Evolutionary conservation across 352 stramenopile species (phyloP), one percentile per base, ranked within the genome.

Genomic region (Pythium insidiosum): DNA sequence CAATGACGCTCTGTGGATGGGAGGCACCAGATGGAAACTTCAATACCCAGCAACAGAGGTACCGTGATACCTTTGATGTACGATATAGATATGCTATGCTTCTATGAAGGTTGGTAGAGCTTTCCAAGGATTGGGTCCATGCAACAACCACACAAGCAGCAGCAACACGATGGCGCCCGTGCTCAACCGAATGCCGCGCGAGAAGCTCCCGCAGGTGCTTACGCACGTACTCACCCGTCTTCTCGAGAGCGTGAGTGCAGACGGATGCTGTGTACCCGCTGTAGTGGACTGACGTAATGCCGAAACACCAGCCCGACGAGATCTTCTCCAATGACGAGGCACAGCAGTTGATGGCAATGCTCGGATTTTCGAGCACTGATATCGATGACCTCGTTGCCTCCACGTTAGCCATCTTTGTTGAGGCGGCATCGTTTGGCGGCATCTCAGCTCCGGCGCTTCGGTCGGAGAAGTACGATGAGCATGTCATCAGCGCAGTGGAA

Each of bases 151-250:
- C n/a, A n/a, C n/a, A n/a, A n/a, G n/a, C n/a, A n/a, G n/a, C n/a
- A n/a, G n/a, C n/a, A n/a, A 5, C n/a, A n/a, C 16, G 18, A 6
- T 28, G 21, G 5, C 22, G 37, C 23, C 33, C 10, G 5, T 37
- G 31, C 45, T 87, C 5, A 87, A 84, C 26, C 51, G 41, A 43
- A 58, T 84, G 33, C 40, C 50, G 34, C 56, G 52, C 25, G 69
- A 81, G 22, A 79, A 69, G 29, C 46, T 87, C 34, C 44, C 48
- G 19, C 71, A 75, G 26, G 51, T 87, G 40, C 50, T 87, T 20
- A 35, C 56, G 25, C 67, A 77, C 43, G 64, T 87, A 38, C 50
- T 87, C 29, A 68, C 77, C 35, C 74, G 73, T 41, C 69, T 78
- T 44, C 51, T 57, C 18, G 22, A 39, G 7, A 53, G 62, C 46